These are phyloP conservation scores for Cyamopsis tetragonoloba DNA, from an alignment of 306 rosid genomes.

Conservation along the genomic window DNA sequence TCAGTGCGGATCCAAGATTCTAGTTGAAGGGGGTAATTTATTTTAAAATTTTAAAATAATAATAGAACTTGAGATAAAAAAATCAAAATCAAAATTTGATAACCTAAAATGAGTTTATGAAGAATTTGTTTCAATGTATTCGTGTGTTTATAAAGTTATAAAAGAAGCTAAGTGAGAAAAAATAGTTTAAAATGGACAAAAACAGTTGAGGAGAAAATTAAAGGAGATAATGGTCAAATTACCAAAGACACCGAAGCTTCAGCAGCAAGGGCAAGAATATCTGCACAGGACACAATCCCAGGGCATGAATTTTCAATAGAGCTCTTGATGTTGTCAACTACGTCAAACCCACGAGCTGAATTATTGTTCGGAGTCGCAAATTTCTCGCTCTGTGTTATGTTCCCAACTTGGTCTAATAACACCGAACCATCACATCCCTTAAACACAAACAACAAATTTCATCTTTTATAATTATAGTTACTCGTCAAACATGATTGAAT, in stretches of 20 bases:
- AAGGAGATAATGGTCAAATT: background rate
- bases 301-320: constrained; percentile 67
- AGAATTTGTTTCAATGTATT: too few species aligned
- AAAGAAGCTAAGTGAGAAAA: background rate
- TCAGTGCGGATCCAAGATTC: too few species aligned
- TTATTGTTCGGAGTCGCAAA: constrained; percentile 47
- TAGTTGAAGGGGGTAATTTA: too few species aligned
- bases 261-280: constrained; percentile 66
- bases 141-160: too few species aligned
- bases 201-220: background rate
- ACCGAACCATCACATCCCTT: constrained; percentile 83
- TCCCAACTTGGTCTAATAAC: constrained; percentile 47
- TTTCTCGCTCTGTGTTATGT: constrained; percentile 67
- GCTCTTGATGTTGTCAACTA: constrained; percentile 64
- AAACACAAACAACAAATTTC: too few species aligned
- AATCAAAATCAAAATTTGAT: too few species aligned
- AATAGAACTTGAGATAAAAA: too few species aligned
- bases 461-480: too few species aligned
- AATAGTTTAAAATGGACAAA: too few species aligned
- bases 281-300: constrained; percentile 72
- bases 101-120: too few species aligned
- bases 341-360: constrained; percentile 55
- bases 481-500: too few species aligned
- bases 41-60: too few species aligned
- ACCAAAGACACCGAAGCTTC: constrained; percentile 64